Percentiles rank a stretch among this genome's conserved stretches.
Evolutionary conservation across 805 yeast species (phyloP).

Genomic region (Spencermartinsiella europaea): DNA sequence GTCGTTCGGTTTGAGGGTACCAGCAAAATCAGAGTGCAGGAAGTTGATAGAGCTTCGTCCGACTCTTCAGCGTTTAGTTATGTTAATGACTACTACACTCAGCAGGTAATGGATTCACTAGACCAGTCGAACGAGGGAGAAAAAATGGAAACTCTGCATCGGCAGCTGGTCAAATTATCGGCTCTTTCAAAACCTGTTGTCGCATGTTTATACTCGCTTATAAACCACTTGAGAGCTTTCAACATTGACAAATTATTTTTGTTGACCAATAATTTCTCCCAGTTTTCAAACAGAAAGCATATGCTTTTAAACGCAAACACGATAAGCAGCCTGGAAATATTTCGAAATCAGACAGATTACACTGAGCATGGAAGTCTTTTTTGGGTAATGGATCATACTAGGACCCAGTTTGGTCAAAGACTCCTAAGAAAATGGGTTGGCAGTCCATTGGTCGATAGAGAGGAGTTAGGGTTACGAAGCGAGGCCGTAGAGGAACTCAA

Average conservation of each 20-base stretch:
- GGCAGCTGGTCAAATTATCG: slow-evolving; percentile 22
- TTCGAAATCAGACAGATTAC: slow-evolving; percentile 55
- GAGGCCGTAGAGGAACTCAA: slow-evolving; percentile 45
- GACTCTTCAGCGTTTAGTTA: not conserved
- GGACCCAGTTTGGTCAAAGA: slow-evolving; percentile 71
- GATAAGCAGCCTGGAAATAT: slow-evolving; percentile 67
- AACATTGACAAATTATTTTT: slow-evolving; percentile 52
- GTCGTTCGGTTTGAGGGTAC: slow-evolving; percentile 2
- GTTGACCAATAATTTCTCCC: slow-evolving; percentile 44
- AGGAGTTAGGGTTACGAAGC: slow-evolving; percentile 53
- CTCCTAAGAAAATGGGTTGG: slow-evolving; percentile 66
- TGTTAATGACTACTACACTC: slow-evolving; percentile 6
- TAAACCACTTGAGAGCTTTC: slow-evolving; percentile 58
- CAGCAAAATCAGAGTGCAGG: slow-evolving; percentile 4
- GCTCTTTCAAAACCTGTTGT: slow-evolving; percentile 26
- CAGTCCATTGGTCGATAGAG: slow-evolving; percentile 57
- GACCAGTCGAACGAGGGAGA: not conserved
- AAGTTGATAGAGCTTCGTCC: not conserved
- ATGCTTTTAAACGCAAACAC: slow-evolving; percentile 63
- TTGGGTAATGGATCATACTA: slow-evolving; percentile 77
- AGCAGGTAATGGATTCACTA: not conserved
- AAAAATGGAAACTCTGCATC: not conserved
- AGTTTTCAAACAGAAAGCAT: slow-evolving; percentile 44
- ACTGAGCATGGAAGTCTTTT: slow-evolving; percentile 62
- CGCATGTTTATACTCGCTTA: slow-evolving; percentile 42